Conservation (phyloP, 345 rosid species). For the Microthlaspi erraticum region DNA sequence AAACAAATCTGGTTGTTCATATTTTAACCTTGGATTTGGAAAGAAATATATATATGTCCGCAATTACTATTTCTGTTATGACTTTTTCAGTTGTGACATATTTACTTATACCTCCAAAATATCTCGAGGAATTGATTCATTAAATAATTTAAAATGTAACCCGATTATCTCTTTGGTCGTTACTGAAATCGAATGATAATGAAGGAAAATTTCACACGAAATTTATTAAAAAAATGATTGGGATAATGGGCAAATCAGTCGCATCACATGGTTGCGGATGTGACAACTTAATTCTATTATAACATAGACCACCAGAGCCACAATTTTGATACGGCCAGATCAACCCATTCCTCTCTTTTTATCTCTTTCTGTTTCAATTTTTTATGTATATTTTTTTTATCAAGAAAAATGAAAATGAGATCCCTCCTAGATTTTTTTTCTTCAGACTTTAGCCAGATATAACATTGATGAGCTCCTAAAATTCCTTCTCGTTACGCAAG, state of each 20-base stretch:
- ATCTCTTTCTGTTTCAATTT: neutral
- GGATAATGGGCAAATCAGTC: conserved; percentile 43
- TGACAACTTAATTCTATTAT: conserved; percentile 32
- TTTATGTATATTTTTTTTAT: neutral
- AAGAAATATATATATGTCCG: neutral
- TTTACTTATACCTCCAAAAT: neutral
- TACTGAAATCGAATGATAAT: neutral
- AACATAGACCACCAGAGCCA: conserved; percentile 25
- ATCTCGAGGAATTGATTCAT: neutral
- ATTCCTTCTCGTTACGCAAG: conserved; percentile 27
- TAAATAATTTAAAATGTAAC: neutral
- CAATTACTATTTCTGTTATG: neutral
- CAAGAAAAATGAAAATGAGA: neutral
- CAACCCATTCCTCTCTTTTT: conserved; percentile 27
- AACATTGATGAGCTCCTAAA: neutral
- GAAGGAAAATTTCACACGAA: neutral
- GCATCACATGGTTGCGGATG: conserved; percentile 35
- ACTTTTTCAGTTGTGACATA: neutral
- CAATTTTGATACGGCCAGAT: conserved; percentile 43
- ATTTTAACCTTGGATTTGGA: neutral
- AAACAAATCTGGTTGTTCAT: neutral
- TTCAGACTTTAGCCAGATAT: neutral
- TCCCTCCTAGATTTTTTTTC: neutral
- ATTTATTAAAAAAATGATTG: neutral
- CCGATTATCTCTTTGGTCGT: neutral